These are phyloP conservation scores for Xylaria venustula DNA, from an alignment of 495 filamentous ascomycete genomes.

Conservation along the genomic window DNA sequence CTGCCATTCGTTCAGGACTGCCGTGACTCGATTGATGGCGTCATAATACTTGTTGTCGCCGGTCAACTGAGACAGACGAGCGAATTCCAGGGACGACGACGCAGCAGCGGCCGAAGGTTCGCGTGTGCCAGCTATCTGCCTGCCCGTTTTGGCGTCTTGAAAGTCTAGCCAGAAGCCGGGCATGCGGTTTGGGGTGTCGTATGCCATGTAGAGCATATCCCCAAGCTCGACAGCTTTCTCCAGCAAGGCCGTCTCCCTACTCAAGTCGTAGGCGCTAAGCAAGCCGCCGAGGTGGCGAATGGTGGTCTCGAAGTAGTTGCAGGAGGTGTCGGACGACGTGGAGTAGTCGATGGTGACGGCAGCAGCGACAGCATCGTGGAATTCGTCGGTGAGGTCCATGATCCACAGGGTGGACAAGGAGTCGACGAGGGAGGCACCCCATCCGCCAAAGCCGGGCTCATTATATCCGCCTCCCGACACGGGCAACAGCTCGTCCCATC, in stretches of 20 bases:
- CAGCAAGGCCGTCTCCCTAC: conserved; percentile 64
- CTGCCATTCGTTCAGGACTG: conserved; percentile 69
- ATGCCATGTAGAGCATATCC: conserved; percentile 79
- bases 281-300: conserved; percentile 81
- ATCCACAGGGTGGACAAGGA: conserved; percentile 92
- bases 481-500: conserved; percentile 73
- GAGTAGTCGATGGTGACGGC: conserved; percentile 82
- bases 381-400: conserved; percentile 87
- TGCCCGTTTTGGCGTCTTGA: conserved; percentile 27
- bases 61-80: conserved; percentile 78
- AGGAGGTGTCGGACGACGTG: conserved; percentile 52
- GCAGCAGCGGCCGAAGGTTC: conserved; percentile 60
- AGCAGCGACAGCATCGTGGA: conserved; percentile 78
- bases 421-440: conserved; percentile 93
- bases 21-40: conserved; percentile 76
- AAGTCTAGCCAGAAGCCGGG: conserved; percentile 68
- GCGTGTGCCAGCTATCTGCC: conserved; percentile 32
- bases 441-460: conserved; percentile 80
- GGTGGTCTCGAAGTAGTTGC: conserved; percentile 78
- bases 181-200: conserved; percentile 93
- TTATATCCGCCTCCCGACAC: conserved; percentile 46
- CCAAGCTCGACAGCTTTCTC: conserved; percentile 80
- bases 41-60: conserved; percentile 82
- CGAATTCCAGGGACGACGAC: conserved; percentile 80
- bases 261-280: conserved; percentile 73